Evolutionary conservation across 139 green algal species (phyloP), one percentile per base, ranked within the genome.

Genomic region (Tetraselmis striata): DNA sequence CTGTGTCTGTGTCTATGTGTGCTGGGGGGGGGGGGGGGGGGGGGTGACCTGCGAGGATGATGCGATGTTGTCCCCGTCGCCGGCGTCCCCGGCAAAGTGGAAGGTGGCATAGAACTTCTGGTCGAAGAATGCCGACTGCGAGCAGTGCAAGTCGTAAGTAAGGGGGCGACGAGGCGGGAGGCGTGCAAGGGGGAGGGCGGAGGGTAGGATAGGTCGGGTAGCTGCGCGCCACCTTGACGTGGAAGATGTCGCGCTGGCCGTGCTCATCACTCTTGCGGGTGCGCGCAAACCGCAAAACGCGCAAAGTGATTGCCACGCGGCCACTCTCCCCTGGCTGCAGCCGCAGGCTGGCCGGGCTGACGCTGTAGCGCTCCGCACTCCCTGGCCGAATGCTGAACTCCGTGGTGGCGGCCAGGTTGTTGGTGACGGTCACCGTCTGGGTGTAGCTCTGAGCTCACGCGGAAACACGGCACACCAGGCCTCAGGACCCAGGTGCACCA

Each of bases 81-180:
- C 45, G 11, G 45, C 45, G 18, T 67, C 45, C 11, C 45, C 18
- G 45, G 45, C 45, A 18, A 67, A 67, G 45, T 67, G 90, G 77
- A 95, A 95, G 0, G 88, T 92, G 23, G 84, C 76, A n/a, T 90
- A 85, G 59, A 95, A 93, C 58, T 90, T 90, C 84, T 94, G 91
- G 59, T 95, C 92, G 79, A 93, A 94, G 87, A 90, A 92, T 0
- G 83, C 75, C 0, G 87, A 88, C 89, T 94, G 88, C 31, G 45
- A 67, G 18, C n/a, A n/a, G n/a, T n/a, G n/a, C n/a, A n/a, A n/a
- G n/a, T n/a, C n/a, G n/a, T n/a, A n/a, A n/a, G n/a, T n/a, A n/a
- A n/a, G n/a, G n/a, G n/a, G n/a, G n/a, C n/a, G n/a, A n/a, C n/a
- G n/a, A n/a, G n/a, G n/a, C n/a, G n/a, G n/a, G n/a, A n/a, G n/a